These are phyloP conservation scores for Hypoxylon crocopeplum DNA, from an alignment of 495 filamentous ascomycete genomes.

Conservation along the genomic window DNA sequence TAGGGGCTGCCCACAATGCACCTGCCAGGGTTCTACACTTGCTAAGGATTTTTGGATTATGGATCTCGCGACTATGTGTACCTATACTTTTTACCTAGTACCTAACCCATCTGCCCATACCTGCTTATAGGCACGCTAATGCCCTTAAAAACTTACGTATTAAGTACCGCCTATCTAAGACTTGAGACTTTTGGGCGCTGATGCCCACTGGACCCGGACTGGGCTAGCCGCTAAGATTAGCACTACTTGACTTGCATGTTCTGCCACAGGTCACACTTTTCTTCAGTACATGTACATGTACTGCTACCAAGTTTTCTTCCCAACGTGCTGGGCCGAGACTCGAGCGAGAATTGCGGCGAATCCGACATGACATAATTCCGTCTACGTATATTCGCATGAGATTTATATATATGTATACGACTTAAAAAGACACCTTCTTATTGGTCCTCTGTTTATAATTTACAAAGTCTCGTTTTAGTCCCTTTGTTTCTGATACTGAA, in stretches of 20 bases:
- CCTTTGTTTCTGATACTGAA: neutral
- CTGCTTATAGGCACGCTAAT: no score
- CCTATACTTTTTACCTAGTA: no score
- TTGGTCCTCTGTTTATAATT: neutral
- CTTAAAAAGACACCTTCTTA: no score
- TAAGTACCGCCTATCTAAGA: conserved; percentile 6
- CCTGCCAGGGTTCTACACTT: conserved; percentile 20
- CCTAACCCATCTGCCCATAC: no score
- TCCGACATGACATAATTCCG: conserved; percentile 31
- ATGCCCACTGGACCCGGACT: conserved; percentile 25
- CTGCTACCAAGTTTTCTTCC: conserved; percentile 10
- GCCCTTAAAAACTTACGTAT: conserved; percentile 8
- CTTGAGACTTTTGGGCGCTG: neutral
- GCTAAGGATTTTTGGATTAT: no score
- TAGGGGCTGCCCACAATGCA: conserved; percentile 17
- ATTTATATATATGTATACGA: no score
- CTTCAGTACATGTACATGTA: neutral
- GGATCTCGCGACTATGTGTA: neutral
- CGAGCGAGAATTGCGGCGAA: conserved; percentile 24
- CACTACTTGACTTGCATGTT: conserved; percentile 7
- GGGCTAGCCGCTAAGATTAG: conserved; percentile 23
- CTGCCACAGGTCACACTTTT: no score
- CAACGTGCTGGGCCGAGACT: conserved; percentile 25
- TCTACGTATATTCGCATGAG: no score
- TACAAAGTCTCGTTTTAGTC: neutral